Conservation (phyloP, 768 basidiomycete genomes). For the Podaxis pistillaris region DNA sequence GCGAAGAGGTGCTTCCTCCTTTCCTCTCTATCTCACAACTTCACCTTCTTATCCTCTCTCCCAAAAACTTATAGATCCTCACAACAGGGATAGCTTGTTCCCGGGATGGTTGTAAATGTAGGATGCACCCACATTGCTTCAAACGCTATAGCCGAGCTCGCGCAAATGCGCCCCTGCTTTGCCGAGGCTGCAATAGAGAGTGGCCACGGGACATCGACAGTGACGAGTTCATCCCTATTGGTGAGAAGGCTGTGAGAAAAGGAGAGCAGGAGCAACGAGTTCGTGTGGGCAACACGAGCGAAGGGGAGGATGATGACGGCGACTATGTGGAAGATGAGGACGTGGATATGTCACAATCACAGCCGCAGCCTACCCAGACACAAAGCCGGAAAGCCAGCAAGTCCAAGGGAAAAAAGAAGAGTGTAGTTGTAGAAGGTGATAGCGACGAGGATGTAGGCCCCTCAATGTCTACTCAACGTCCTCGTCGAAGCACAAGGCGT, state of each 20-base stretch:
- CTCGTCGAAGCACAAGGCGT: slow-evolving; percentile 26
- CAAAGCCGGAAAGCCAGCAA: slow-evolving; percentile 10
- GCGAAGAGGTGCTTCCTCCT: slow-evolving; percentile 53
- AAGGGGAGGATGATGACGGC: slow-evolving; percentile 42
- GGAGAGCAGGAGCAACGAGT: slow-evolving; percentile 50
- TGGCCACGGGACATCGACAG: slow-evolving; percentile 58
- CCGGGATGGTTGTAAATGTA: slow-evolving; percentile 58
- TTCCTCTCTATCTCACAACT: neutral
- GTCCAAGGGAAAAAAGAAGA: slow-evolving; percentile 32
- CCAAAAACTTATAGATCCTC: slow-evolving; percentile 44
- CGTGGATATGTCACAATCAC: slow-evolving; percentile 30
- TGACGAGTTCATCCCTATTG: slow-evolving; percentile 52
- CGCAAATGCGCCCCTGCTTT: slow-evolving; percentile 32
- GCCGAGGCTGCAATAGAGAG: slow-evolving; percentile 54
- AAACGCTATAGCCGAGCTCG: slow-evolving; percentile 37
- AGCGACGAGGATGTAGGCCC: slow-evolving; percentile 32
- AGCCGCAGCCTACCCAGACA: slow-evolving; percentile 7
- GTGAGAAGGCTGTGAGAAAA: slow-evolving; percentile 65
- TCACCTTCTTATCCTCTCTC: neutral
- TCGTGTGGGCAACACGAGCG: slow-evolving; percentile 30
- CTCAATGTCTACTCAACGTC: slow-evolving; percentile 25
- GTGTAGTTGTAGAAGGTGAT: slow-evolving; percentile 27
- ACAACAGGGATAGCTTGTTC: slow-evolving; percentile 68
- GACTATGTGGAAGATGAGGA: slow-evolving; percentile 40
- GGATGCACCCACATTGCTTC: slow-evolving; percentile 68